Base-by-base conservation (phyloP, 1,284 basidiomycete genomes). In the Boletus hoseneyae region DNA sequence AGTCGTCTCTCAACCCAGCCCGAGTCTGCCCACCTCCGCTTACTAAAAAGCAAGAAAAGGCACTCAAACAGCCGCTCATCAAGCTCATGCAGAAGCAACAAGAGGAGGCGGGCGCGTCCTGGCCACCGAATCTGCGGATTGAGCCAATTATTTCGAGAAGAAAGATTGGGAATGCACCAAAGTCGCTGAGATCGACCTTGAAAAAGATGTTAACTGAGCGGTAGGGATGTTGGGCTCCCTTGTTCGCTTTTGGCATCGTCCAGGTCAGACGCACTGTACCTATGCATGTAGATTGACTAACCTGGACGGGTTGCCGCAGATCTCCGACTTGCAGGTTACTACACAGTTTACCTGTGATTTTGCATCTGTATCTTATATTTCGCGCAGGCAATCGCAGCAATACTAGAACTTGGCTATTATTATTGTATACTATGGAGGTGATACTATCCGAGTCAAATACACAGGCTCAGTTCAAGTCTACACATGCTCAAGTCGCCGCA, bases 81-180 rank as follows among this genome's bases (percentile, higher is more conserved):
- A 68, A 72, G 48, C 54, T 70, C n/a, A 70, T 78, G 39, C 60
- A 67, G 53, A 64, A 70, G 52, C 71, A 68, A 18, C 68, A 71
- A 57, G 60, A 62, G 33, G 68, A 68, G 27, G 65, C 66, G 1
- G 75, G 74, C 4, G 56, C 56, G 3, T 57, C 57, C 25, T 77
- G 68, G 57, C 75, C 77, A 1, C 50, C 58, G 16, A 77, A 77
- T 45, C 65, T 77, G 44, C 71, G 77, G 33, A 72, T 77, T 39
- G 76, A 78, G 54, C 69, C 73, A 2, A 47, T 67, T 30, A 46
- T 74, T 32, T 62, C 66, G 23, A 71, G 61, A 56, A 65, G 63
- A 36, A 66, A 66, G 15, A 71, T 75, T 27, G 64, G 67, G 35
- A 67, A 67, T 13, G 66, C 73, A 1, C 66, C 67, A 16, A 59